Evolutionary conservation across 257 asterid genomes (phyloP).

Genomic region (Nicotiana undulata): DNA sequence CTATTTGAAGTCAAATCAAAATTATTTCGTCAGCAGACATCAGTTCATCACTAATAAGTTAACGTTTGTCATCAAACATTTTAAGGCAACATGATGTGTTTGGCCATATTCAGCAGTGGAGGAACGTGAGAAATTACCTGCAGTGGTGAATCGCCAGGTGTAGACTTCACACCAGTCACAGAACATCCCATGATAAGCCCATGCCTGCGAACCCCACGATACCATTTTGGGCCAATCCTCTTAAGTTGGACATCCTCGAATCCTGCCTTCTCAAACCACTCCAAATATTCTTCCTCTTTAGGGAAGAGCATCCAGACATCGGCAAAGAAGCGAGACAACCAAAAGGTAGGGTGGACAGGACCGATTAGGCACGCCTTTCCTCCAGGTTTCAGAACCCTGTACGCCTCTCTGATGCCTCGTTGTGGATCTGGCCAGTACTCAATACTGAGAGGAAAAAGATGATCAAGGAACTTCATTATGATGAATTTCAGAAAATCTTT

Average conservation of each 20-base stretch:
- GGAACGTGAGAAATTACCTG: slow-evolving; percentile 37
- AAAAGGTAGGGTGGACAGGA: slow-evolving; percentile 85
- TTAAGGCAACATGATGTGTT: neutral
- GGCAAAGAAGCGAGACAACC: slow-evolving; percentile 92
- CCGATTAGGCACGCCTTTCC: slow-evolving; percentile 94
- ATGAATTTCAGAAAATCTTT: neutral
- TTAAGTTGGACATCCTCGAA: slow-evolving; percentile 79
- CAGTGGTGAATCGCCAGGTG: slow-evolving; percentile 90
- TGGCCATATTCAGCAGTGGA: neutral
- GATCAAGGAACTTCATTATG: neutral
- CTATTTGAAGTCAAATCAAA: neutral
- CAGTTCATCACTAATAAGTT: neutral
- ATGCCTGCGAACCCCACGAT: slow-evolving; percentile 92
- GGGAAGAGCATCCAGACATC: slow-evolving; percentile 99
- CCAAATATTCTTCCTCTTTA: slow-evolving; percentile 92
- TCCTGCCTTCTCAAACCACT: slow-evolving; percentile 90
- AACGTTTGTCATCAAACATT: neutral
- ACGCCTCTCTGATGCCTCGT: slow-evolving; percentile 92
- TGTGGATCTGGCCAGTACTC: slow-evolving; percentile 99
- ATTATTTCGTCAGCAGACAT: neutral
- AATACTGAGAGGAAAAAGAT: slow-evolving; percentile 34
- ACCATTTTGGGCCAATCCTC: slow-evolving; percentile 98
- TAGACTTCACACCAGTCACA: slow-evolving; percentile 75
- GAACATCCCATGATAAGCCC: slow-evolving; percentile 99
- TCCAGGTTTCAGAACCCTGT: slow-evolving; percentile 76